phyloP scores from a whole-genome alignment of 331 rosid species.

The Pyrus hybrid region DNA sequence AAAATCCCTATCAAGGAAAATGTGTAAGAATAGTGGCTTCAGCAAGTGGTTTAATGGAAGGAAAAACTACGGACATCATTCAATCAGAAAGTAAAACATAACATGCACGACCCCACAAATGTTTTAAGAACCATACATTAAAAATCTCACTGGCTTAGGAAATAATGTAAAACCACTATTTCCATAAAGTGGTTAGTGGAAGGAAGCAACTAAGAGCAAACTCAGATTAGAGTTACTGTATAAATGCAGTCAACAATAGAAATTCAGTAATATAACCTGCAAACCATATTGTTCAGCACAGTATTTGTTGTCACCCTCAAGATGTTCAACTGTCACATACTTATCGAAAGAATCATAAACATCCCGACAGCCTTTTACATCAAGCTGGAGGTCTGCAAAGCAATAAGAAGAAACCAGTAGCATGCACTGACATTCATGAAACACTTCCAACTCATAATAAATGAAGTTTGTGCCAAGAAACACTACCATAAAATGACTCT shows the following conservation, averaged over 20 bases:
- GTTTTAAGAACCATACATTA: too few relatives aligned
- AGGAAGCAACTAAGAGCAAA: too few relatives aligned
- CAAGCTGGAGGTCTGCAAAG: slow-evolving; percentile 71
- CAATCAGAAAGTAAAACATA: too few relatives aligned
- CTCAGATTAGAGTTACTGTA: too few relatives aligned
- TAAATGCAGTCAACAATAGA: not conserved
- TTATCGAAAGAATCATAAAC: slow-evolving; percentile 82
- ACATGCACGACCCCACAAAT: too few relatives aligned
- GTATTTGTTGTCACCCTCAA: slow-evolving; percentile 83
- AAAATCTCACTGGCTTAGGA: too few relatives aligned
- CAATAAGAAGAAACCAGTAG: not conserved
- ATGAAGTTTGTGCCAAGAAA: not conserved
- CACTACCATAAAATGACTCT: slow-evolving; percentile 90
- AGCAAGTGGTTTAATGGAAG: not conserved
- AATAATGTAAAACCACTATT: too few relatives aligned
- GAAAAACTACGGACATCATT: too few relatives aligned
- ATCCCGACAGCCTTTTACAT: slow-evolving; percentile 78
- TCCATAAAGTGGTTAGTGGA: too few relatives aligned
- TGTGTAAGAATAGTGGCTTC: not conserved
- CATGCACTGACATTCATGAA: not conserved
- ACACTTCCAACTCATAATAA: not conserved
- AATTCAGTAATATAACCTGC: slow-evolving; percentile 42
- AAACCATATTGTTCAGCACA: slow-evolving; percentile 71
- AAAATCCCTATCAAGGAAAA: not conserved
- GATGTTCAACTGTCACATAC: slow-evolving; percentile 68